A percentile compares a stretch with the other conserved stretches of the same genome.
Evolutionary conservation across 306 rosid genomes (phyloP).

Genomic region (Lotus japonicus): DNA sequence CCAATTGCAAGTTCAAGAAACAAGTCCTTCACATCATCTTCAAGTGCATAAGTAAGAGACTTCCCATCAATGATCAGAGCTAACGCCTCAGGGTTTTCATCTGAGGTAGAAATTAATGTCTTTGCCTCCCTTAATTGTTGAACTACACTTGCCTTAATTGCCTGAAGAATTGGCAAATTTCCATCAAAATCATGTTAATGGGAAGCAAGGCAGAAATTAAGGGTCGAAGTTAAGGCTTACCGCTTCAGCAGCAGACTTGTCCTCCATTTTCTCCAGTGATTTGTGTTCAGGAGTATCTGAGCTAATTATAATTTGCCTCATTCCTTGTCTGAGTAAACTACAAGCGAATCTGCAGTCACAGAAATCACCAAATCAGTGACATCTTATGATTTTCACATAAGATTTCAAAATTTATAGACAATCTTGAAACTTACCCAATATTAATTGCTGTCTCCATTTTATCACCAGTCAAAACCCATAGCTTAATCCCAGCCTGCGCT

Average conservation of each 20-base stretch:
- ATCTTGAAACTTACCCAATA: constrained; percentile 56
- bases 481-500: constrained; percentile 98
- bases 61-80: constrained; percentile 97
- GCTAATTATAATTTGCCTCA: constrained; percentile 80
- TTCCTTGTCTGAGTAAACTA: constrained; percentile 96
- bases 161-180: constrained; percentile 47
- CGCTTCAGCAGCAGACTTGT: constrained; percentile 49
- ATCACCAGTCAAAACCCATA: constrained; percentile 99
- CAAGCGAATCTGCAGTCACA: constrained; percentile 66
- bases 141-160: constrained; percentile 65
- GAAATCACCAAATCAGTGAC: neutral
- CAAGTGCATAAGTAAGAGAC: constrained; percentile 80
- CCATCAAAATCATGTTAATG: constrained; percentile 10
- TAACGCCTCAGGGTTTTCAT: constrained; percentile 50
- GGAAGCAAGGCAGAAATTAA: neutral
- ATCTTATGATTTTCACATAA: neutral
- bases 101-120: constrained; percentile 30
- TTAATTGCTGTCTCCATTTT: constrained; percentile 99
- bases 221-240: constrained; percentile 33
- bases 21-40: constrained; percentile 69
- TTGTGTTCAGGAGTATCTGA: constrained; percentile 78
- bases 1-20: constrained; percentile 89
- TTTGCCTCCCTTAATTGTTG: constrained; percentile 62
- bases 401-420: constrained; percentile 2
- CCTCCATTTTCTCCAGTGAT: constrained; percentile 70